A percentile compares a stretch with the other conserved stretches of the same genome.
Evolutionary conservation across 1,139 yeast genomes (phyloP).

Genomic region (Saccharomyces pastorianus): DNA sequence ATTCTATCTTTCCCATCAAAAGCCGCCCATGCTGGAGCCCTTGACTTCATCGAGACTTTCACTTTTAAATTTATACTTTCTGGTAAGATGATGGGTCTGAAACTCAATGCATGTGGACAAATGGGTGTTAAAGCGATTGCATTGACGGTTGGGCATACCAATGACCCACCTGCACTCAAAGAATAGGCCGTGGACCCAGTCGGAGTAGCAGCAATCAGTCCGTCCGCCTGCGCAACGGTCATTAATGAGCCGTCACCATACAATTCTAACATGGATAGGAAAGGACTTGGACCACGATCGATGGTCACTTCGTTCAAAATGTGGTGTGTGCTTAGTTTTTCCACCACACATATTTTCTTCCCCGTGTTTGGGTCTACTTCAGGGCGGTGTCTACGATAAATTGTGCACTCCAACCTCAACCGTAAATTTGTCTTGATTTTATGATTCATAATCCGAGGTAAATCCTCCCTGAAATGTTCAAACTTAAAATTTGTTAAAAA

Average conservation of each 20-base stretch:
- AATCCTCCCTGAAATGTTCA: conserved; percentile 53
- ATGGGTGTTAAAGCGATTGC: conserved; percentile 87
- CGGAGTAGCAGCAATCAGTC: conserved; percentile 80
- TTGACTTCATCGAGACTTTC: conserved; percentile 57
- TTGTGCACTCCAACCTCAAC: conserved; percentile 69
- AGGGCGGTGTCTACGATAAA: conserved; percentile 34
- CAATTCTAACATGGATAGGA: conserved; percentile 71
- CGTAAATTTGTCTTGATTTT: conserved; percentile 77
- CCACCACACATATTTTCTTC: conserved; percentile 40
- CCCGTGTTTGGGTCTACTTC: conserved; percentile 15
- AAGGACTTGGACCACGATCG: conserved; percentile 85
- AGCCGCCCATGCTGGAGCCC: conserved; percentile 83
- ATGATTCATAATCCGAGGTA: conserved; percentile 49
- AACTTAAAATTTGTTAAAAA: conserved; percentile 72
- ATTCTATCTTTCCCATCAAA: conserved; percentile 79
- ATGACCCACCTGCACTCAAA: conserved; percentile 81
- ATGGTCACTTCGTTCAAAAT: conserved; percentile 77
- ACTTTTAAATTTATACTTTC: conserved; percentile 76
- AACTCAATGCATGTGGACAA: conserved; percentile 85
- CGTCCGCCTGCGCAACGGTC: conserved; percentile 88
- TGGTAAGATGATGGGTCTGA: conserved; percentile 78
- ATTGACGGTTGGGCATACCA: conserved; percentile 83
- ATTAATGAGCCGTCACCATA: conserved; percentile 74
- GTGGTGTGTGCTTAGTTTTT: conserved; percentile 61
- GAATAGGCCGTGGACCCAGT: conserved; percentile 92